A percentile compares a stretch with the other conserved stretches of the same genome.
phyloP scores from a whole-genome alignment of 2,329 filamentous ascomycete species.

The Cyclaneusma minus region DNA sequence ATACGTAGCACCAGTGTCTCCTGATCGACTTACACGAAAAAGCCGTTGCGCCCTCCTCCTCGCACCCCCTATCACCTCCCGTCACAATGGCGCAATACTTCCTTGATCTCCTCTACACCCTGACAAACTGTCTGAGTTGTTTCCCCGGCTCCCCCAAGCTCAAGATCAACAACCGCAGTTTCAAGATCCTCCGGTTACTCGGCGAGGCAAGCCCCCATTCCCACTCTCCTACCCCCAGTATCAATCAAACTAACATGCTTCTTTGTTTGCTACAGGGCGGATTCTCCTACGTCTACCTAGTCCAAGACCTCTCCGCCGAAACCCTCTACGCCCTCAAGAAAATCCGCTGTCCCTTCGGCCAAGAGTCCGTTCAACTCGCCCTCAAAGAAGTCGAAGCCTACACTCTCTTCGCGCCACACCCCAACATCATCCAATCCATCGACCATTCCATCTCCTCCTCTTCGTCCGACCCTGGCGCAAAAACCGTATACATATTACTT shows the following conservation, averaged over 20 bases:
- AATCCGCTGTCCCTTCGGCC: constrained; percentile 94
- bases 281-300: constrained; percentile 98
- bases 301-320: constrained; percentile 74
- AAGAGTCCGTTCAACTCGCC: constrained; percentile 86
- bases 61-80: too few relatives aligned
- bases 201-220: constrained; percentile 53
- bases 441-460: constrained; percentile 74
- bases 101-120: constrained; percentile 76
- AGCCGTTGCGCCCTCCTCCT: too few relatives aligned
- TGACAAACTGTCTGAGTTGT: constrained; percentile 91
- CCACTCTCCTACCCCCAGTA: constrained; percentile 1
- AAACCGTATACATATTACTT: constrained; percentile 92
- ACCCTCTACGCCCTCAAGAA: constrained; percentile 93
- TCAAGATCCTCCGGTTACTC: constrained; percentile 87
- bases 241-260: constrained; percentile 3
- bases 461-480: constrained; percentile 49
- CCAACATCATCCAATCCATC: constrained; percentile 73
- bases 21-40: too few relatives aligned
- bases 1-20: too few relatives aligned
- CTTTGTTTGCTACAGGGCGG: constrained; percentile 70
- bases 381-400: constrained; percentile 98
- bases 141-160: constrained; percentile 88
- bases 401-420: constrained; percentile 67
- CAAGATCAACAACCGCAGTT: constrained; percentile 86
- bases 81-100: constrained; percentile 65